Evolutionary conservation across 176 grass and related monocot species (phyloP).

Genomic region (Cenchrus purpureus): DNA sequence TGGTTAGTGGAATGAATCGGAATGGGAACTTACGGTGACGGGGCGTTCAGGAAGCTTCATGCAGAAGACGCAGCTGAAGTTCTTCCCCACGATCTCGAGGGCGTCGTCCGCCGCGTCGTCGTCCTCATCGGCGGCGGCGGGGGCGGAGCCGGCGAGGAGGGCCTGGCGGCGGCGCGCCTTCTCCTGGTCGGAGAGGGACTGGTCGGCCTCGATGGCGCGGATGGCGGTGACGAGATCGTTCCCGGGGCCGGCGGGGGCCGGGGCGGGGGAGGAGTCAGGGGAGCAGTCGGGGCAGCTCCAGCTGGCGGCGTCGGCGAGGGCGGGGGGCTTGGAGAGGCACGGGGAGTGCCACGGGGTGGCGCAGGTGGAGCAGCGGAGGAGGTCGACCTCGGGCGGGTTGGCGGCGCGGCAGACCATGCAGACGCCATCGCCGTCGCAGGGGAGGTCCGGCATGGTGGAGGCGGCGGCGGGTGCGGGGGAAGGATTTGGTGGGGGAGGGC

Average conservation of each 20-base stretch:
- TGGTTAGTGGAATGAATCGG: neutral
- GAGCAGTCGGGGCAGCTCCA: slow-evolving; percentile 93
- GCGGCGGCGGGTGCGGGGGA: neutral
- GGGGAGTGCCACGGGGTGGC: slow-evolving; percentile 85
- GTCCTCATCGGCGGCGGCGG: neutral
- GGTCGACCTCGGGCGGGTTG: slow-evolving; percentile 54
- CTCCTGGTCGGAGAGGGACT: slow-evolving; percentile 61
- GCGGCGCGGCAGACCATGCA: slow-evolving; percentile 76
- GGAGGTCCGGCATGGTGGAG: slow-evolving; percentile 64
- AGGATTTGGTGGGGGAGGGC: fast-evolving
- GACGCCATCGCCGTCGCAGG: slow-evolving; percentile 85
- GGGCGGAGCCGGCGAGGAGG: slow-evolving; percentile 52
- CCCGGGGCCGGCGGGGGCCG: neutral
- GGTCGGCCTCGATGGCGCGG: slow-evolving; percentile 71
- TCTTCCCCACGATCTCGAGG: slow-evolving; percentile 55
- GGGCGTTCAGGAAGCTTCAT: slow-evolving; percentile 91
- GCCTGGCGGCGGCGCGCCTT: slow-evolving; percentile 80
- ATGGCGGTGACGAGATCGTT: slow-evolving; percentile 64
- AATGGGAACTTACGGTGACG: slow-evolving; percentile 63
- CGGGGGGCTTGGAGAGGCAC: slow-evolving; percentile 67
- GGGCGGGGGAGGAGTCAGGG: neutral
- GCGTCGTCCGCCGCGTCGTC: slow-evolving; percentile 30
- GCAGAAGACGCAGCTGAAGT: slow-evolving; percentile 86
- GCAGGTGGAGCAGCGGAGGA: slow-evolving; percentile 72
- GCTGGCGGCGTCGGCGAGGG: slow-evolving; percentile 52